phyloP scores from a whole-genome alignment of 768 basidiomycete genomes.

The Boletus sp. region DNA sequence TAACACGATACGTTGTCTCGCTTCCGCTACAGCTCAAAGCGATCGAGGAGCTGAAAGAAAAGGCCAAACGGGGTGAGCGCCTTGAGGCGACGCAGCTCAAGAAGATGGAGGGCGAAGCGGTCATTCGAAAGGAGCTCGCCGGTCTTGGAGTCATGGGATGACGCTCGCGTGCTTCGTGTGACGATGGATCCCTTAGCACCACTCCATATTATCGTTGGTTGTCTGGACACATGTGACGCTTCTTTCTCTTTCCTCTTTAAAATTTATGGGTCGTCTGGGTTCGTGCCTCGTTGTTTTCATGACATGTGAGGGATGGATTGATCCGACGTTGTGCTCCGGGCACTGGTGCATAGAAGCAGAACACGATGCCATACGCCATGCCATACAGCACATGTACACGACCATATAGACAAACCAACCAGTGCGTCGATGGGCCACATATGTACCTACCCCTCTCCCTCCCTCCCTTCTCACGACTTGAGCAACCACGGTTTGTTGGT shows the following conservation, averaged over 20 bases:
- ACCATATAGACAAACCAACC: neutral
- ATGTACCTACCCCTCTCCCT: neutral
- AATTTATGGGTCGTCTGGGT: constrained; percentile 5
- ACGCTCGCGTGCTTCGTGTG: neutral
- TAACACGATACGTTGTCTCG: neutral
- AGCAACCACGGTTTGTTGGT: constrained; percentile 78
- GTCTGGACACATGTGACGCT: neutral
- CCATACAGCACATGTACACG: neutral
- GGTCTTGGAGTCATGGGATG: constrained; percentile 27
- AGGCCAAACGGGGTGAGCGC: constrained; percentile 82
- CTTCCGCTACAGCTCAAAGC: constrained; percentile 72
- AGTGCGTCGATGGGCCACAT: neutral
- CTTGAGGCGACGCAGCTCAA: constrained; percentile 93
- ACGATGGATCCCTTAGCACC: neutral
- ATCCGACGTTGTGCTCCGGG: neutral
- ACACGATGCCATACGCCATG: neutral
- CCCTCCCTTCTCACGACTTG: constrained; percentile 32
- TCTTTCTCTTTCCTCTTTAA: neutral
- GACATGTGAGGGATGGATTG: neutral
- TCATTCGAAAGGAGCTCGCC: constrained; percentile 78
- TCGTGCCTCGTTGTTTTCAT: neutral
- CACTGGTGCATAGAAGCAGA: neutral
- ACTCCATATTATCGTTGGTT: neutral
- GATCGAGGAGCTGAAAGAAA: constrained; percentile 97
- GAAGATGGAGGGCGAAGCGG: constrained; percentile 92